Evolutionary conservation across 768 basidiomycete genomes (phyloP).

Genomic region (Kwoniella heveanensis): DNA sequence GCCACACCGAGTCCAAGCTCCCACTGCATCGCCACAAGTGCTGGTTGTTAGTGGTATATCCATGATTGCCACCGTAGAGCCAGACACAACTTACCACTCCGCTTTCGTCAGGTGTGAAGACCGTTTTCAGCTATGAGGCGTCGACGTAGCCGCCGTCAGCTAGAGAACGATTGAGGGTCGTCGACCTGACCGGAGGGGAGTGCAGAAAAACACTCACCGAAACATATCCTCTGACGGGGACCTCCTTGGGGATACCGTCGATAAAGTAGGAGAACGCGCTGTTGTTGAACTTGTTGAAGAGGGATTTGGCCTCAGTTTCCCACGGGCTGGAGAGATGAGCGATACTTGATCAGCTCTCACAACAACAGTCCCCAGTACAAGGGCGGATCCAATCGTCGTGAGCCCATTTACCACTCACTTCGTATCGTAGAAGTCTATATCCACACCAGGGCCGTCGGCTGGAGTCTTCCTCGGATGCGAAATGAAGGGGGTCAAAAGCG

Average conservation of each 20-base stretch:
- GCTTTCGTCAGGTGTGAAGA: conserved; percentile 39
- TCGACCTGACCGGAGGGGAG: no score
- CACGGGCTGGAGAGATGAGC: conserved; percentile 9
- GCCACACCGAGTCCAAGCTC: conserved; percentile 37
- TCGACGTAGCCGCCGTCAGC: no score
- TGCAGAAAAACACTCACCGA: conserved; percentile 14
- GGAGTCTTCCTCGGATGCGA: conserved; percentile 42
- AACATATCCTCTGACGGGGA: conserved; percentile 44
- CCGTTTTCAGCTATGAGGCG: conserved; percentile 25
- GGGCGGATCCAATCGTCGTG: no score
- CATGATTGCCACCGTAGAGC: background rate
- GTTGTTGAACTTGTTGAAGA: conserved; percentile 26
- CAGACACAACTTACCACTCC: conserved; percentile 27
- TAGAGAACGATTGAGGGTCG: no score
- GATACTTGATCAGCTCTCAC: background rate
- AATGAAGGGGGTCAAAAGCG: conserved; percentile 53
- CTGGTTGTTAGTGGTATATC: conserved; percentile 55
- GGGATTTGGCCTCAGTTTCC: conserved; percentile 7
- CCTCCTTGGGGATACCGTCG: conserved; percentile 34
- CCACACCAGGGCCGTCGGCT: conserved; percentile 44
- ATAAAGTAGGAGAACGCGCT: conserved; percentile 35
- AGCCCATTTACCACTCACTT: no score
- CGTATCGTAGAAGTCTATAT: conserved; percentile 33
- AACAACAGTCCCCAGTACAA: no score
- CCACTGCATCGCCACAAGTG: conserved; percentile 50